Evolutionary conservation across 139 green algal species (phyloP).

Genomic region (Chlamydomonas sp.): DNA sequence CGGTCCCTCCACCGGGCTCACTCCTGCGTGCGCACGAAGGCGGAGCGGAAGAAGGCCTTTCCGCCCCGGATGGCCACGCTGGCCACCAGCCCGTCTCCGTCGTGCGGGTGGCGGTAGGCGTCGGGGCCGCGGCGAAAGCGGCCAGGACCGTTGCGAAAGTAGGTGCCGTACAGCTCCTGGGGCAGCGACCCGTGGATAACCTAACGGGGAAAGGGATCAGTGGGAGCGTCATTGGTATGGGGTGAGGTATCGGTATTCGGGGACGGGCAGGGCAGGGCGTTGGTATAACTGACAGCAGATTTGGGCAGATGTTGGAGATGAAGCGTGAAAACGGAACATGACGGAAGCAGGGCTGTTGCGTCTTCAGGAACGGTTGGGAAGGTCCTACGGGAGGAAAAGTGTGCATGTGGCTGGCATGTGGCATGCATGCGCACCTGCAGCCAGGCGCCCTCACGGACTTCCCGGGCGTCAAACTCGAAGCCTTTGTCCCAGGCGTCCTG

Average conservation of each 20-base stretch:
- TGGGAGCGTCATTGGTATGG: too few species aligned
- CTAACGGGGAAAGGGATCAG: not conserved
- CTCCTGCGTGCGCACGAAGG: conserved; percentile 54
- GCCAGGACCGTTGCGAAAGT: conserved; percentile 57
- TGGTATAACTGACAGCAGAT: too few species aligned
- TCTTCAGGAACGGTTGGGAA: too few species aligned
- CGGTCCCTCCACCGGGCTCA: conserved; percentile 24
- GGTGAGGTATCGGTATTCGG: not conserved
- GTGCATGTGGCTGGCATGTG: too few species aligned
- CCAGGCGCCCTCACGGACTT: conserved; percentile 2
- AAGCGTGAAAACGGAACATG: too few species aligned
- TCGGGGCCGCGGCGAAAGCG: conserved; percentile 37
- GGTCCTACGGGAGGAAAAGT: too few species aligned
- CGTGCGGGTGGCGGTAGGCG: conserved; percentile 54
- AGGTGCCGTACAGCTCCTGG: conserved; percentile 25
- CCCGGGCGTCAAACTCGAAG: not conserved
- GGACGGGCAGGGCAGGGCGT: not conserved
- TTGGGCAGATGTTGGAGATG: too few species aligned
- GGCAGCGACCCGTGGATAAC: conserved; percentile 7
- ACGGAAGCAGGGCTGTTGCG: too few species aligned
- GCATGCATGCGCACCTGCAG: conserved; percentile 8
- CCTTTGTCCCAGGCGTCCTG: conserved; percentile 26
- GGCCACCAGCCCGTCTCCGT: conserved; percentile 63
- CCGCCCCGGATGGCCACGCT: conserved; percentile 50
- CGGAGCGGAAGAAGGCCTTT: conserved; percentile 56